Percentiles rank a stretch among this genome's conserved stretches.
Conservation (phyloP, 106 monocot species). For the Chionographis japonica region DNA sequence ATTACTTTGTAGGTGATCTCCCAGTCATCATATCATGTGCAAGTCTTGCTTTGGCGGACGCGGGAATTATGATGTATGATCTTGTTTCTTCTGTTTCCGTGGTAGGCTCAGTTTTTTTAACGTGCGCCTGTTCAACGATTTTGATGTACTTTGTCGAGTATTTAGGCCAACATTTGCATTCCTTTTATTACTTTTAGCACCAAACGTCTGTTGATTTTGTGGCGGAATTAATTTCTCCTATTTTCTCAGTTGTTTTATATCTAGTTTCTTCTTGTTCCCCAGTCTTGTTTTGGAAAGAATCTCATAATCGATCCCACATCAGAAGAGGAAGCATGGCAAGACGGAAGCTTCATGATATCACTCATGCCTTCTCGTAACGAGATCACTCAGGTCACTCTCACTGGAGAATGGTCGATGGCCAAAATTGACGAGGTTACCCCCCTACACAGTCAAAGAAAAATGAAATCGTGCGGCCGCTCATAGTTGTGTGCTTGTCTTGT, state of each 20-base stretch:
- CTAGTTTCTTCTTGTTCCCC: background rate
- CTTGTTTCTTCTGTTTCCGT: constrained; percentile 84
- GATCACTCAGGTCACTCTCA: constrained; percentile 79
- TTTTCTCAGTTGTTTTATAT: background rate
- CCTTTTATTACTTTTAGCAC: background rate
- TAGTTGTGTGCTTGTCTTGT: background rate
- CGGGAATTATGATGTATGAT: constrained; percentile 97
- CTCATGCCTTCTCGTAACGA: constrained; percentile 81
- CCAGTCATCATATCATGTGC: constrained; percentile 93
- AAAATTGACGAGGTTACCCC: constrained; percentile 75
- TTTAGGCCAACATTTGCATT: background rate
- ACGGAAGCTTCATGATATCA: constrained; percentile 72
- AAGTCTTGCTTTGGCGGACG: constrained; percentile 95
- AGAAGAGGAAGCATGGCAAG: constrained; percentile 85
- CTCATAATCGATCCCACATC: constrained; percentile 77
- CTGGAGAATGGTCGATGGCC: constrained; percentile 86
- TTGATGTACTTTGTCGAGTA: background rate
- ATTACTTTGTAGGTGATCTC: constrained; percentile 61
- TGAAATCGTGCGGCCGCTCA: background rate
- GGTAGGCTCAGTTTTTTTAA: constrained; percentile 42
- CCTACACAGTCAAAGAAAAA: background rate
- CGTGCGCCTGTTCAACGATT: background rate
- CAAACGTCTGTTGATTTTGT: background rate
- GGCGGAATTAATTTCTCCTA: background rate
- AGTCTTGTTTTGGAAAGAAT: constrained; percentile 79